phyloP scores from a whole-genome alignment of 306 rosid genomes.

The Corylus avellana region DNA sequence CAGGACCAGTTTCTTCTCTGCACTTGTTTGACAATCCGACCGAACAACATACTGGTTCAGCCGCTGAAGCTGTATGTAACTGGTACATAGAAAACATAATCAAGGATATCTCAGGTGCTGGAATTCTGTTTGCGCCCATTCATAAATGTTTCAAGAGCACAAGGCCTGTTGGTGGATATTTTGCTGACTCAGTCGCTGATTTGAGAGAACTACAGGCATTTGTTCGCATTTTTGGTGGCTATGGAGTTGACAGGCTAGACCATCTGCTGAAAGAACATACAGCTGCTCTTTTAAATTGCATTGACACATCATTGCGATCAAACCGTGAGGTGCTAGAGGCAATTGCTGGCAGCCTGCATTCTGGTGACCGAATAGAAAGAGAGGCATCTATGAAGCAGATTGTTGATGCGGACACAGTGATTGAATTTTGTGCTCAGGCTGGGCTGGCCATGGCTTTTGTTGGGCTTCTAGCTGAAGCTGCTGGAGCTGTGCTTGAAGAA shows the following conservation, averaged over 20 bases:
- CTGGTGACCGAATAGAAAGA: constrained; percentile 89
- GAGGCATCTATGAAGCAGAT: constrained; percentile 84
- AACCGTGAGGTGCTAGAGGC: constrained; percentile 87
- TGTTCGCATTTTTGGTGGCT: constrained; percentile 89
- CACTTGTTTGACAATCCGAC: constrained; percentile 84
- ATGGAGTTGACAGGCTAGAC: constrained; percentile 93
- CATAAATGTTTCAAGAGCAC: constrained; percentile 96
- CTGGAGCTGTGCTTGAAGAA: constrained; percentile 83
- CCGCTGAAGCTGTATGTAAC: constrained; percentile 84
- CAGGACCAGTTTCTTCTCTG: constrained; percentile 95
- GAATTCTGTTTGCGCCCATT: constrained; percentile 86
- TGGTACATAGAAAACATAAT: constrained; percentile 97
- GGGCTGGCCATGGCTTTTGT: constrained; percentile 91
- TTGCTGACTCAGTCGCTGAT: constrained; percentile 98
- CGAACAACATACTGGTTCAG: constrained; percentile 89
- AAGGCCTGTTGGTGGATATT: constrained; percentile 98
- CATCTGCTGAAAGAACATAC: constrained; percentile 96
- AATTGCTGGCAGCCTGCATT: constrained; percentile 78
- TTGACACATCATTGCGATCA: constrained; percentile 85
- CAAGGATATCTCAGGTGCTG: constrained; percentile 91
- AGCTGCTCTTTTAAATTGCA: constrained; percentile 97
- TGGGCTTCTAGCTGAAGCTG: constrained; percentile 81
- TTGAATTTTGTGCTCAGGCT: constrained; percentile 90
- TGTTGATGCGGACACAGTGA: constrained; percentile 82
- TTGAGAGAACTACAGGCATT: constrained; percentile 82